Conservation (phyloP, 768 basidiomycete genomes). For the Cytidiella melzeri region DNA sequence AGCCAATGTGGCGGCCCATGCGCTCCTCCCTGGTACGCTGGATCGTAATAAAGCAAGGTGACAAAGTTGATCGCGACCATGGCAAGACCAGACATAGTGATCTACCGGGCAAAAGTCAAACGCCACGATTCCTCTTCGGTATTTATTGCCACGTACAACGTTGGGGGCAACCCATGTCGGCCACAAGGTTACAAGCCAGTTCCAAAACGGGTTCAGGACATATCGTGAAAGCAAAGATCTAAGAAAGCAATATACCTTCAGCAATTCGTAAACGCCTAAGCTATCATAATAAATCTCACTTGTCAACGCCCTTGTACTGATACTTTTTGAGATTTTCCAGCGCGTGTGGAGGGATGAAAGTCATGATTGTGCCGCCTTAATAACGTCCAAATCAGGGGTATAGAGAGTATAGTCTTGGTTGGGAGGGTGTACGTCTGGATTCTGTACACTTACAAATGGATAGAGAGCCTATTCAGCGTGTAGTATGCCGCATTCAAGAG, state of each 20-base stretch:
- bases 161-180: slow-evolving; percentile 84
- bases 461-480: too few relatives aligned
- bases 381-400: too few relatives aligned
- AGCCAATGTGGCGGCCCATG: slow-evolving; percentile 74
- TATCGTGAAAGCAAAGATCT: slow-evolving; percentile 76
- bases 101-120: slow-evolving; percentile 45
- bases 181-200: slow-evolving; percentile 85
- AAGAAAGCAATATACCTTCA: background rate
- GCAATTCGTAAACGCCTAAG: background rate
- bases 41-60: slow-evolving; percentile 82
- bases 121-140: background rate
- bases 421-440: too few relatives aligned
- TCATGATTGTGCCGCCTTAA: slow-evolving; percentile 45
- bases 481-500: background rate
- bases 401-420: too few relatives aligned
- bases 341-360: slow-evolving; percentile 59
- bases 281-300: slow-evolving; percentile 38
- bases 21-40: slow-evolving; percentile 61
- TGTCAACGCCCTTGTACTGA: slow-evolving; percentile 76
- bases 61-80: slow-evolving; percentile 82
- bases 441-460: too few relatives aligned
- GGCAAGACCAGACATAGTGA: slow-evolving; percentile 78
- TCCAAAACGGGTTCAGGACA: slow-evolving; percentile 84
- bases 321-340: slow-evolving; percentile 74
- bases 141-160: slow-evolving; percentile 46